Evolutionary conservation across 192 early-diverging fungal species (phyloP).

Genomic region (Entomortierella beljakovae): DNA sequence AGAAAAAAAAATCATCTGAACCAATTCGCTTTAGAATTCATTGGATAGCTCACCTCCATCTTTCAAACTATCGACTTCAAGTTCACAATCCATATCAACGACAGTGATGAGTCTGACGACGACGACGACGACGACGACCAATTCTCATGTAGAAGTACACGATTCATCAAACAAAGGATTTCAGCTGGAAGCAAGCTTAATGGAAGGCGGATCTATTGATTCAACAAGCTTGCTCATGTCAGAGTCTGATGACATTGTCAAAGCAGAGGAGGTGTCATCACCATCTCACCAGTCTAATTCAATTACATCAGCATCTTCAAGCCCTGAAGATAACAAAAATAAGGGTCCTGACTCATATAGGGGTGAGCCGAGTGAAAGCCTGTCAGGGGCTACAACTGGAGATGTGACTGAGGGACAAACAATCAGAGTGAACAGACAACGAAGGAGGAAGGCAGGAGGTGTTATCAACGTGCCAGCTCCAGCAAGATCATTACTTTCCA

Average conservation of each 20-base stretch:
- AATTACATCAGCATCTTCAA: no score
- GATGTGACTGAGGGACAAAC: neutral
- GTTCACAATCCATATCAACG: conserved; percentile 10
- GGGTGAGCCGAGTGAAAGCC: neutral
- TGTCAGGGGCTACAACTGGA: neutral
- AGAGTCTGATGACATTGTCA: neutral
- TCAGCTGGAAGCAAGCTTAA: conserved; percentile 3
- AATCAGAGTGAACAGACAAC: conserved; percentile 8
- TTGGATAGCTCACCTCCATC: conserved; percentile 34
- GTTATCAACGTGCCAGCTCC: conserved; percentile 22
- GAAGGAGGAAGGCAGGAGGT: conserved; percentile 38
- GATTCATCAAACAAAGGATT: neutral
- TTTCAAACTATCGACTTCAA: conserved; percentile 25
- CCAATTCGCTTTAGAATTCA: conserved; percentile 28
- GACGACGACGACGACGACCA: conserved; percentile 1
- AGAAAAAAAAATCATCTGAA: conserved; percentile 41
- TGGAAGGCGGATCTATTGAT: neutral
- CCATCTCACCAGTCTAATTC: no score
- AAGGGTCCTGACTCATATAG: neutral
- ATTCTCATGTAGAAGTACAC: conserved; percentile 1
- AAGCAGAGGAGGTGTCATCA: neutral
- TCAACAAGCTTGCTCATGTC: neutral
- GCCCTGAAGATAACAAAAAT: neutral
- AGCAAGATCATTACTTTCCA: conserved; percentile 14
- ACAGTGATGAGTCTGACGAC: conserved; percentile 11